These are phyloP conservation scores for Colletotrichum simmondsii DNA, from an alignment of 2,329 filamentous ascomycete genomes.

Conservation along the genomic window DNA sequence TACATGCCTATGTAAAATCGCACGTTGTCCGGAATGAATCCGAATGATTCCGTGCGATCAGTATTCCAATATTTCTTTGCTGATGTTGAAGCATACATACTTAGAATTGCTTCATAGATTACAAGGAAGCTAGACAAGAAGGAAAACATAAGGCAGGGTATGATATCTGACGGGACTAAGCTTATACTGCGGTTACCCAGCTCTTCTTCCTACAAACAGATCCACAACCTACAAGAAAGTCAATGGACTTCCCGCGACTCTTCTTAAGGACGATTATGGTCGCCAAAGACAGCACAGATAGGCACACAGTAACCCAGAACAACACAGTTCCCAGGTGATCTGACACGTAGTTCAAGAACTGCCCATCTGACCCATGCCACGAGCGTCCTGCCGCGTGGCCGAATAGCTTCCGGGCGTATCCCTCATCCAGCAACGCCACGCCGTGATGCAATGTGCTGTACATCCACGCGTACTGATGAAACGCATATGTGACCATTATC, in stretches of 20 bases:
- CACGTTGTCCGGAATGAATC: too few relatives aligned
- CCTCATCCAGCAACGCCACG: conserved; percentile 34
- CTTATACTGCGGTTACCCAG: neutral
- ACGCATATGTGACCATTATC: conserved; percentile 38
- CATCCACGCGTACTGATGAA: conserved; percentile 35
- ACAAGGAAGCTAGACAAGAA: too few relatives aligned
- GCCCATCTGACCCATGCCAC: conserved; percentile 39
- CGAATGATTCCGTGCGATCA: too few relatives aligned
- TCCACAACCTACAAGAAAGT: neutral
- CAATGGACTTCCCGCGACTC: neutral
- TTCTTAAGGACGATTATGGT: neutral
- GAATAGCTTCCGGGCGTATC: conserved; percentile 22
- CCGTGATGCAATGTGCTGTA: conserved; percentile 2
- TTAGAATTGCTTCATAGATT: too few relatives aligned
- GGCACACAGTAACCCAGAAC: neutral
- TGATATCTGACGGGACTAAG: too few relatives aligned
- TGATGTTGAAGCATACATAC: too few relatives aligned
- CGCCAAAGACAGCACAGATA: neutral
- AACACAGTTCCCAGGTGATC: conserved; percentile 24
- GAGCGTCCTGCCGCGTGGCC: conserved; percentile 38
- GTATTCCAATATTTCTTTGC: too few relatives aligned
- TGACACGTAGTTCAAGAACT: conserved; percentile 36
- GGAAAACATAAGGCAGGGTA: too few relatives aligned
- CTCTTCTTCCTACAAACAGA: neutral
- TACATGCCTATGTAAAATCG: too few relatives aligned